Evolutionary conservation across 495 filamentous ascomycete species (phyloP).

Genomic region (Penicillium steckii): DNA sequence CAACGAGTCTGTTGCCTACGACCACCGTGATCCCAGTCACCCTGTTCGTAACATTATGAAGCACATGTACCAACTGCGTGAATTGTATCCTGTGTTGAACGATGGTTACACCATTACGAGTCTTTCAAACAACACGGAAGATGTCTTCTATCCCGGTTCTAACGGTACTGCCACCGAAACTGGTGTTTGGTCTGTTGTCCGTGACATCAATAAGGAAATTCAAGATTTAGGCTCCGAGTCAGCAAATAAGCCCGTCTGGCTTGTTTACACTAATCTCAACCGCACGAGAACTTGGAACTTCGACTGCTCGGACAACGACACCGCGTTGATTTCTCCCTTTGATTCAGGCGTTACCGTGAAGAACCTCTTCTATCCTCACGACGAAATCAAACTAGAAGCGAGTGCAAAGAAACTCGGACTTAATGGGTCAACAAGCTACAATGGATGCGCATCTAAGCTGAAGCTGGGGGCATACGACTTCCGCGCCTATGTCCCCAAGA

Average conservation of each 20-base stretch:
- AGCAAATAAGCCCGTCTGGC: constrained; percentile 58
- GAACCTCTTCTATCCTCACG: constrained; percentile 63
- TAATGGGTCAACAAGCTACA: constrained; percentile 40
- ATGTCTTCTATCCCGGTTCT: constrained; percentile 53
- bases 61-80: constrained; percentile 62
- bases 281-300: constrained; percentile 53
- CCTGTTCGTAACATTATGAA: constrained; percentile 66
- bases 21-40: constrained; percentile 69
- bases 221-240: constrained; percentile 46
- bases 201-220: constrained; percentile 41
- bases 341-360: constrained; percentile 52
- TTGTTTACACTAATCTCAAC: constrained; percentile 64
- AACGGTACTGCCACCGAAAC: constrained; percentile 53
- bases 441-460: constrained; percentile 56
- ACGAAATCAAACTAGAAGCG: constrained; percentile 48
- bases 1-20: constrained; percentile 54
- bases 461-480: constrained; percentile 58
- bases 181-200: constrained; percentile 64
- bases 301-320: constrained; percentile 48
- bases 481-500: constrained; percentile 60
- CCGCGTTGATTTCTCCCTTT: constrained; percentile 59
- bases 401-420: constrained; percentile 36
- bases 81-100: constrained; percentile 58
- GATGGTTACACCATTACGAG: constrained; percentile 58
- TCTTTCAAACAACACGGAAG: constrained; percentile 55